These are phyloP conservation scores for Gossypium schwendimanii DNA, from an alignment of 441 rosid genomes.

Conservation along the genomic window DNA sequence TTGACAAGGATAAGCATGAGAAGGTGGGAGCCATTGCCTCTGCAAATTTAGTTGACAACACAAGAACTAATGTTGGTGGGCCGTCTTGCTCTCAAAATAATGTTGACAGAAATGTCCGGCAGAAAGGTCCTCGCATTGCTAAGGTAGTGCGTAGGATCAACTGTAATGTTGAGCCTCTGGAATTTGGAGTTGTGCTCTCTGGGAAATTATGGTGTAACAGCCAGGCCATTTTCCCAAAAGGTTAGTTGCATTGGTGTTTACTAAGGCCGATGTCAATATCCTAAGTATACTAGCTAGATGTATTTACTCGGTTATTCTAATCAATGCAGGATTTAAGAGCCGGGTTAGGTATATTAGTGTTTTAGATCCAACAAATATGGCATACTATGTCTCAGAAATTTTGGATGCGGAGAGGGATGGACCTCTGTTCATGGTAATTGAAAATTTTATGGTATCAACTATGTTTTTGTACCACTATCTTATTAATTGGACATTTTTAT, in stretches of 20 bases:
- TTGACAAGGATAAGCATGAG: constrained; percentile 37
- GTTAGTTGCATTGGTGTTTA: constrained; percentile 27
- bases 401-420: constrained; percentile 65
- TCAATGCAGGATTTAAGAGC: constrained; percentile 84
- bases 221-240: constrained; percentile 88
- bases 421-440: constrained; percentile 84
- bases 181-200: constrained; percentile 67
- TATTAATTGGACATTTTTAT: background rate
- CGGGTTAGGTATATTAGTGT: constrained; percentile 74
- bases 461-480: background rate
- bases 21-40: constrained; percentile 35
- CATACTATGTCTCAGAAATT: constrained; percentile 85
- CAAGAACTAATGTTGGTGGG: constrained; percentile 36
- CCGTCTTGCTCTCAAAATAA: constrained; percentile 66
- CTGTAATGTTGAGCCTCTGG: constrained; percentile 85
- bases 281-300: background rate
- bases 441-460: background rate
- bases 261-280: background rate
- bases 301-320: constrained; percentile 20
- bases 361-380: constrained; percentile 72
- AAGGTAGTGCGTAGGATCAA: constrained; percentile 96
- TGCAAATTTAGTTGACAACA: constrained; percentile 31
- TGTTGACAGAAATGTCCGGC: constrained; percentile 67
- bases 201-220: constrained; percentile 88
- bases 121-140: constrained; percentile 98